Evolutionary conservation across 2,329 filamentous ascomycete genomes (phyloP).

Genomic region (Xylaria sp.): DNA sequence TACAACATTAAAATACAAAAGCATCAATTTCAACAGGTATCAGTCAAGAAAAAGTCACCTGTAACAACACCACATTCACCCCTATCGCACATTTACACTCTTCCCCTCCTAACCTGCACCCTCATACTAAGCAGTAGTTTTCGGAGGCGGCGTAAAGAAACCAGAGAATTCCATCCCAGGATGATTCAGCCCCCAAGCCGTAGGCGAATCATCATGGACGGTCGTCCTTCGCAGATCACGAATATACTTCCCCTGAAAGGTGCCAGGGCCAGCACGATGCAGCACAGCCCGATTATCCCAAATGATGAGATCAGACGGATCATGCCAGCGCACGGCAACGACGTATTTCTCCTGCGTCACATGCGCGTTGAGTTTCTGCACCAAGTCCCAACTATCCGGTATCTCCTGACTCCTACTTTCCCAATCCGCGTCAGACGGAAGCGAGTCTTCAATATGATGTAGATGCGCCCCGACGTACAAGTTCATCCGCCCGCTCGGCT

Average conservation of each 20-base stretch:
- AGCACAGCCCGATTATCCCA: constrained; percentile 70
- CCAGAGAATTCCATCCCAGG: constrained; percentile 32
- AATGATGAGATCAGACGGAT: constrained; percentile 61
- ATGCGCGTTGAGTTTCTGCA: constrained; percentile 57
- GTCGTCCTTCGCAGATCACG: constrained; percentile 67
- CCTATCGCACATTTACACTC: constrained; percentile 8
- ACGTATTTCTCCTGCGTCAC: constrained; percentile 59
- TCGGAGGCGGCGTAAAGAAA: constrained; percentile 5
- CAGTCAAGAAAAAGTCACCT: not conserved
- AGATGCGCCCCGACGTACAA: constrained; percentile 64
- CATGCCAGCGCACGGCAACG: constrained; percentile 58
- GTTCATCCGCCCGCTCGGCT: constrained; percentile 61
- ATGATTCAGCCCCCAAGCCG: constrained; percentile 53
- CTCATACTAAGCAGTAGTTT: not conserved
- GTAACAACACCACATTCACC: not conserved
- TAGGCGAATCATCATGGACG: constrained; percentile 58
- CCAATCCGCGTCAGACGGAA: not conserved
- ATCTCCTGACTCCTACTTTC: constrained; percentile 44
- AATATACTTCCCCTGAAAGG: constrained; percentile 58
- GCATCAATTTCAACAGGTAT: not conserved
- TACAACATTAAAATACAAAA: no score
- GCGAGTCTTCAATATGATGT: constrained; percentile 60
- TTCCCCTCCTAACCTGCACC: not conserved
- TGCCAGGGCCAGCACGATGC: constrained; percentile 61
- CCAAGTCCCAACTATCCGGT: constrained; percentile 50